These are phyloP conservation scores for Teunomyces funiuensis DNA, from an alignment of 805 yeast species.

Conservation along the genomic window DNA sequence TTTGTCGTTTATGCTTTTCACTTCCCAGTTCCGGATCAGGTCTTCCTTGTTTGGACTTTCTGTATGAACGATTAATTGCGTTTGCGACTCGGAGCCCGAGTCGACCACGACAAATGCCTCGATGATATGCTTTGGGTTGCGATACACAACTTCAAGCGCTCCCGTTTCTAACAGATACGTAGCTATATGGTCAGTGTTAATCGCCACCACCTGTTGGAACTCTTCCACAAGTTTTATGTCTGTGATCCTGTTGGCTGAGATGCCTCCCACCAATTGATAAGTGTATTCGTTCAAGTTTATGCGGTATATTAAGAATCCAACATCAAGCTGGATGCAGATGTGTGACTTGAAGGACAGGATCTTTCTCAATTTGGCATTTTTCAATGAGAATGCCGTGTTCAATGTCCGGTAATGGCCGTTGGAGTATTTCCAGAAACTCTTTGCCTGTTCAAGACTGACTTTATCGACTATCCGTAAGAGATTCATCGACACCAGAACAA, in stretches of 20 bases:
- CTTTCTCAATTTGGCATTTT: neutral
- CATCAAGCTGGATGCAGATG: neutral
- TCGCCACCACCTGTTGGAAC: slow-evolving; percentile 3
- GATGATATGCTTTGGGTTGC: neutral
- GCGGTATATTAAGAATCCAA: neutral
- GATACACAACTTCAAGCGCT: slow-evolving; percentile 6
- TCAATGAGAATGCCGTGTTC: neutral
- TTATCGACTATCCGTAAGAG: neutral
- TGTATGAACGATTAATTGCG: neutral
- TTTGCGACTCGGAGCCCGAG: neutral
- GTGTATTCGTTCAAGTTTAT: neutral
- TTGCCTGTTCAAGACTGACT: neutral
- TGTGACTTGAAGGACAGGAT: neutral
- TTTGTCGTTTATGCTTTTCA: neutral
- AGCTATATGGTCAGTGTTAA: slow-evolving; percentile 6
- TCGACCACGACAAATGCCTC: slow-evolving; percentile 4
- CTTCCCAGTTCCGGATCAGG: slow-evolving; percentile 11
- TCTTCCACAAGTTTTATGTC: neutral
- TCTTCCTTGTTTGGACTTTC: slow-evolving; percentile 3
- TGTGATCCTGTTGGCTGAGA: neutral
- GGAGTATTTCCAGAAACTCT: slow-evolving; percentile 2
- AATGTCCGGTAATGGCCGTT: neutral
- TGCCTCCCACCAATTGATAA: neutral
- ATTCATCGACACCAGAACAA: slow-evolving; percentile 2
- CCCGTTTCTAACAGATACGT: slow-evolving; percentile 2